A percentile compares a stretch with the other conserved stretches of the same genome.
Evolutionary conservation across 2,329 filamentous ascomycete genomes (phyloP).

Genomic region (Ramichloridium luteum): DNA sequence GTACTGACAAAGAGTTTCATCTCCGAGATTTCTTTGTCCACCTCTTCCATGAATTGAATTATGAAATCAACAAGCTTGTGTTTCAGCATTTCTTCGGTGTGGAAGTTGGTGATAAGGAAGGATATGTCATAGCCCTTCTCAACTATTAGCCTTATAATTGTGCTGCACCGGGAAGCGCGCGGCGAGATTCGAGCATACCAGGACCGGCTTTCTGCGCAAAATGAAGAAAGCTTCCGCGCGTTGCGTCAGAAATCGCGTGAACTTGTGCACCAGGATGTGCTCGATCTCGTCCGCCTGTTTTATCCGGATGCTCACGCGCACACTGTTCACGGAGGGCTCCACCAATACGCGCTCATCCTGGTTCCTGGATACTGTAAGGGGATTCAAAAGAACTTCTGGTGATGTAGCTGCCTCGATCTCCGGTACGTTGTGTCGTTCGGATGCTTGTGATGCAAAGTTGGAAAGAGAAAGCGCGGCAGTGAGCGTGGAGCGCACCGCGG

Average conservation of each 20-base stretch:
- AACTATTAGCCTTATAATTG: constrained; percentile 1
- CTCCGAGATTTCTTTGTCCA: constrained; percentile 99
- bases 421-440: constrained; percentile 94
- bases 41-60: constrained; percentile 99
- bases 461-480: constrained; percentile 87
- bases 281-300: constrained; percentile 99
- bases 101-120: constrained; percentile 96
- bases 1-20: constrained; percentile 95
- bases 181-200: constrained; percentile 55
- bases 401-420: constrained; percentile 90
- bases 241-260: constrained; percentile 91
- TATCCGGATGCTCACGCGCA: constrained; percentile 95
- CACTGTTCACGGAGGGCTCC: constrained; percentile 92
- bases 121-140: constrained; percentile 96
- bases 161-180: too few species aligned
- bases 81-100: constrained; percentile 97
- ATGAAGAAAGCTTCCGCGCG: constrained; percentile 96
- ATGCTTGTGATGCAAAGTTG: constrained; percentile 94
- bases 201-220: constrained; percentile 83
- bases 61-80: constrained; percentile 99
- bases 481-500: constrained; percentile 87
- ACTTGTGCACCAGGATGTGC: constrained; percentile 95
- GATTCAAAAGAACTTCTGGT: constrained; percentile 86
- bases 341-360: constrained; percentile 95
- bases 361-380: constrained; percentile 81